Percentiles rank a stretch among this genome's conserved stretches.
phyloP scores from a whole-genome alignment of 106 monocot species.

The Acorus calamus region DNA sequence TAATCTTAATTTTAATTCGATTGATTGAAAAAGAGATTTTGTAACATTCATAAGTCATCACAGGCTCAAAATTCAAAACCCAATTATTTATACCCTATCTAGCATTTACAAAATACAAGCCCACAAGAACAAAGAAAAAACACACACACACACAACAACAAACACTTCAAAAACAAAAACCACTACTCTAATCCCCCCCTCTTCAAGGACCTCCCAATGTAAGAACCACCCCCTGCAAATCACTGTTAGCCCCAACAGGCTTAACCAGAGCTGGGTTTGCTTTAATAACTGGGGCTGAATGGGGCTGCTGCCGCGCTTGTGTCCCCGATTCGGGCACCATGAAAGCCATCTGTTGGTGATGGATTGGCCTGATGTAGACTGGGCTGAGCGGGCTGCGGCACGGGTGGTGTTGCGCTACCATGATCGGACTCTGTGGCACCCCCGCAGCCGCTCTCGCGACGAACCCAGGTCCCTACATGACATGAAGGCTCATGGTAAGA shows the following conservation, averaged over 20 bases:
- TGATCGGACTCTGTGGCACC: slow-evolving; percentile 14
- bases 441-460: slow-evolving; percentile 14
- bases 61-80: too few species aligned
- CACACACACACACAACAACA: too few species aligned
- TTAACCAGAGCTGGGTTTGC: slow-evolving; percentile 11
- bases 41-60: too few species aligned
- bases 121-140: too few species aligned
- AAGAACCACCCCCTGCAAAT: slow-evolving; percentile 70
- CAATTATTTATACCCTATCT: too few species aligned
- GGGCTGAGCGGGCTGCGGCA: slow-evolving; percentile 14
- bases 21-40: too few species aligned
- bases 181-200: neutral
- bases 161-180: neutral
- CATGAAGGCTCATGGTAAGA: too few species aligned
- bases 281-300: slow-evolving; percentile 18
- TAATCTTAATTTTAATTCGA: too few species aligned
- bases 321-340: slow-evolving; percentile 27
- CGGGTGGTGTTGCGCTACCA: slow-evolving; percentile 6
- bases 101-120: too few species aligned
- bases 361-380: slow-evolving; percentile 22
- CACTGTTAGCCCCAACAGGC: slow-evolving; percentile 24
- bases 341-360: slow-evolving; percentile 4
- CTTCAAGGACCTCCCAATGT: slow-evolving; percentile 65
- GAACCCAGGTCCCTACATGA: neutral
- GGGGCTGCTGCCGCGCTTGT: slow-evolving; percentile 10